Evolutionary conservation across 2,329 filamentous ascomycete species (phyloP), one percentile per base, ranked within the genome.

Genomic region (Zymoseptoria brevis): DNA sequence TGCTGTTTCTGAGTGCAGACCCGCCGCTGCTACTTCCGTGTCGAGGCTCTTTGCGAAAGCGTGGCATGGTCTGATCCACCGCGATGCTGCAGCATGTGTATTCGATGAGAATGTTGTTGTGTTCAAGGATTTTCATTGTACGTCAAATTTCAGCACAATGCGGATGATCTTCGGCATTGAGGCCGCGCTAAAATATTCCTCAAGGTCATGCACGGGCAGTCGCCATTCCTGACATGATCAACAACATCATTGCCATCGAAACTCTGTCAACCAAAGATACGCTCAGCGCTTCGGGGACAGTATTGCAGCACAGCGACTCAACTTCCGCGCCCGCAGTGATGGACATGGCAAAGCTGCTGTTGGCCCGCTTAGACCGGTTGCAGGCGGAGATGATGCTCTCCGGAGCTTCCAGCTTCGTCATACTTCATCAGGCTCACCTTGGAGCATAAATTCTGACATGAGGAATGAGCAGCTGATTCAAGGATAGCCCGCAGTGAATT

Each of bases 321-420:
- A 29, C 26, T 8, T 29, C 26, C 26, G 26, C 26, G 26, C 26
- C 26, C 26, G 26, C 8, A 6, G 35, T 45, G 35, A 45, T 45
- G 35, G 16, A 45, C 4, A 45, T 45, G 35, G 35, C 35, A 45
- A 45, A 45, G 35, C 35, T 45, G 35, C 13, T 26, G 16, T 45
- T 45, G 35, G 35, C 11, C 35, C 11, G 35, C 35, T 45, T 45
- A 45, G 35, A 45, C 35, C 13, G 35, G 13, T 45, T n/a, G 35
- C 35, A 45, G 35, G 35, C 16, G 35, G 54, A 56, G 22, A 56
- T 22, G 54, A 51, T 21, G 48, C 53, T 45, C 19, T 55, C 21
- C 30, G 19, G 26, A 24, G 54, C 54, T 24, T 45, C 54, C 50
- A 24, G 45, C 54, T 45, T 56, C 54, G 50, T 56, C 41, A 56